These are phyloP conservation scores for Claviceps maximensis DNA, from an alignment of 2,329 filamentous ascomycete genomes.

Conservation along the genomic window DNA sequence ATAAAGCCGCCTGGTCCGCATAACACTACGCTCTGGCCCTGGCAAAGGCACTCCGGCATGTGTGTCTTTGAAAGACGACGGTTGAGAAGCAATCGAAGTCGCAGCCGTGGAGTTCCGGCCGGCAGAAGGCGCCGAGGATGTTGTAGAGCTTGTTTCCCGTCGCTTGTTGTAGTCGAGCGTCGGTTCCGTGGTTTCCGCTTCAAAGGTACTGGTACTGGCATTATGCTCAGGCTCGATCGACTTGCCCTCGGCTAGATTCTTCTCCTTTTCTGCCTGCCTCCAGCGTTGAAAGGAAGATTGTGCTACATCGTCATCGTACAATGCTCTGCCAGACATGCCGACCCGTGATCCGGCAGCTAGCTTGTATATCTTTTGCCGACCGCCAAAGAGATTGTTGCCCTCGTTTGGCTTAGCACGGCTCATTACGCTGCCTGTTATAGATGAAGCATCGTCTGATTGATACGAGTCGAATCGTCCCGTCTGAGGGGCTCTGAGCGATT, in stretches of 20 bases:
- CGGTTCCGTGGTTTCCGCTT: constrained; percentile 38
- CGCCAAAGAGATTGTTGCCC: constrained; percentile 87
- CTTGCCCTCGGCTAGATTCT: constrained; percentile 28
- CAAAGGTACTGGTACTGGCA: constrained; percentile 19
- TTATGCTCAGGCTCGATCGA: no score
- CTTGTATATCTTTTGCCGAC: constrained; percentile 90
- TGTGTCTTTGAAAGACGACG: constrained; percentile 37
- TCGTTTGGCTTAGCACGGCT: constrained; percentile 68
- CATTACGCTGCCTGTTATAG: constrained; percentile 61
- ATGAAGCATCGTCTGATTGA: constrained; percentile 58
- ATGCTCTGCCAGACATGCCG: constrained; percentile 50
- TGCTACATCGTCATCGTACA: constrained; percentile 81
- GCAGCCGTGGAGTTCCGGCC: constrained; percentile 73
- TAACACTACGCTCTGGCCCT: constrained; percentile 49
- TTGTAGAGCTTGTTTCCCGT: constrained; percentile 76
- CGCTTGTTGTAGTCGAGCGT: constrained; percentile 57
- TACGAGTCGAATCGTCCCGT: constrained; percentile 52
- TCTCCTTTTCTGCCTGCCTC: constrained; percentile 48
- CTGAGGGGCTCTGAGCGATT: constrained; percentile 56
- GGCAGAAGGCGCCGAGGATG: constrained; percentile 53
- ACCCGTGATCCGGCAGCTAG: constrained; percentile 45
- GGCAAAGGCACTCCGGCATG: constrained; percentile 24
- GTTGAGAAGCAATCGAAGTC: constrained; percentile 62
- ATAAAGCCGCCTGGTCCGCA: constrained; percentile 64
- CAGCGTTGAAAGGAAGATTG: constrained; percentile 74